Evolutionary conservation across 169 alveolate genomes (phyloP).

Genomic region (Eimeria maxima): DNA sequence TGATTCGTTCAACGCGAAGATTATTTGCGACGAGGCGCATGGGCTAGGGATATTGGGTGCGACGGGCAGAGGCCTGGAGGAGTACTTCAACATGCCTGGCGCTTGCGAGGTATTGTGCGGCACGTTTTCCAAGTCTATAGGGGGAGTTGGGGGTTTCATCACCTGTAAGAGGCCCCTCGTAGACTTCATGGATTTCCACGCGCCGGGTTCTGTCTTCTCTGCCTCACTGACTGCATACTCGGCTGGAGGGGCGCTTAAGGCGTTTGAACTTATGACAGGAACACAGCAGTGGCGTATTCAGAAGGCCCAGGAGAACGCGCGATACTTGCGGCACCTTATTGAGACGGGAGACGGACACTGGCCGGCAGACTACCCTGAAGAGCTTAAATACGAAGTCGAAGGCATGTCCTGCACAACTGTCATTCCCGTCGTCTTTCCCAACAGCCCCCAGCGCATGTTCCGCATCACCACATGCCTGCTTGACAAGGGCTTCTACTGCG

Average conservation of each 20-base stretch:
- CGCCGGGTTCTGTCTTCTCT: constrained; percentile 90
- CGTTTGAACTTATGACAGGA: constrained; percentile 87
- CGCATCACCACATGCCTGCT: constrained; percentile 83
- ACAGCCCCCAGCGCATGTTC: constrained; percentile 88
- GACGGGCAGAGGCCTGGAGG: constrained; percentile 93
- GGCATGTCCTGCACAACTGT: constrained; percentile 89
- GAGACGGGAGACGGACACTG: constrained; percentile 87
- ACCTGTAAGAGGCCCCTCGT: constrained; percentile 87
- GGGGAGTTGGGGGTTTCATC: constrained; percentile 90
- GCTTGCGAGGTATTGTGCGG: constrained; percentile 88
- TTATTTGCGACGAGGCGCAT: constrained; percentile 93
- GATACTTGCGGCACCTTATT: constrained; percentile 86
- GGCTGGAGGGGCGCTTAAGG: constrained; percentile 89
- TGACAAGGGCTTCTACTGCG: constrained; percentile 85
- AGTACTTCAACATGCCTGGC: constrained; percentile 88
- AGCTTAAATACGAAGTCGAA: constrained; percentile 85
- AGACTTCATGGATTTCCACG: constrained; percentile 89
- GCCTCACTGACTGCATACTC: constrained; percentile 90
- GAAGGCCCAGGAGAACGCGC: constrained; percentile 85
- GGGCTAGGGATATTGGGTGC: constrained; percentile 93
- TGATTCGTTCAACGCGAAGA: constrained; percentile 85
- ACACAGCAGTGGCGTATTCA: constrained; percentile 87
- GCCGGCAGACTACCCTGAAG: constrained; percentile 89
- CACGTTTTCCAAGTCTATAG: constrained; percentile 89
- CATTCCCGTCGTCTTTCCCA: constrained; percentile 88